Evolutionary conservation across 345 rosid genomes (phyloP).

Genomic region (Eucalyptus pauciflora): DNA sequence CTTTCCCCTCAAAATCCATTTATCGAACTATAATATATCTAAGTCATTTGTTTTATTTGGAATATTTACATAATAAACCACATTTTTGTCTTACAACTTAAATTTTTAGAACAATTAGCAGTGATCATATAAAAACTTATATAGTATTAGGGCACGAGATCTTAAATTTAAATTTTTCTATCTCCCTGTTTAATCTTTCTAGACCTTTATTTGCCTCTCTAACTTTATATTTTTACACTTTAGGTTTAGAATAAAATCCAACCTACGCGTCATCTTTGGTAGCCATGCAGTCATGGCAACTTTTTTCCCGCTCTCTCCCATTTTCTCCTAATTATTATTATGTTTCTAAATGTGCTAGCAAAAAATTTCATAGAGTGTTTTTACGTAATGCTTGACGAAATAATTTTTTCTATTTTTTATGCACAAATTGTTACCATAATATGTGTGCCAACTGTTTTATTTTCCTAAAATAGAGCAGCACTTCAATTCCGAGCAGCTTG

Average conservation of each 20-base stretch:
- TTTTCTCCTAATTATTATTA: background rate
- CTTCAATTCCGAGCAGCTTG: background rate
- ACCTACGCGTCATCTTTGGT: background rate
- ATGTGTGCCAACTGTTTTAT: background rate
- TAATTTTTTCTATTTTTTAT: background rate
- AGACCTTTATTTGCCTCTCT: background rate
- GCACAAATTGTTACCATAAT: background rate
- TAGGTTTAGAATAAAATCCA: too few species aligned
- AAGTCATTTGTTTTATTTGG: background rate
- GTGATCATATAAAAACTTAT: too few species aligned
- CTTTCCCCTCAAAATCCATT: background rate
- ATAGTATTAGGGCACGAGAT: background rate
- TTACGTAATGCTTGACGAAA: background rate
- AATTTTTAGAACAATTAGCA: fast-evolving
- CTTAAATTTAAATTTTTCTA: too few species aligned
- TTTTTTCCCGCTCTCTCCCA: background rate
- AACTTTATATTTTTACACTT: too few species aligned
- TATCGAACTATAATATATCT: background rate
- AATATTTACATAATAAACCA: too few species aligned
- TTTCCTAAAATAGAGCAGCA: background rate
- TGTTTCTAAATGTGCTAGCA: background rate
- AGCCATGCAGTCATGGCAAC: background rate
- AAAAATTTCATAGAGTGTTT: background rate
- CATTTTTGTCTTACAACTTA: too few species aligned
- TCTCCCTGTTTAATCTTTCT: background rate